These are phyloP conservation scores for Astraeus odoratus DNA, from an alignment of 768 basidiomycete genomes.

Conservation along the genomic window DNA sequence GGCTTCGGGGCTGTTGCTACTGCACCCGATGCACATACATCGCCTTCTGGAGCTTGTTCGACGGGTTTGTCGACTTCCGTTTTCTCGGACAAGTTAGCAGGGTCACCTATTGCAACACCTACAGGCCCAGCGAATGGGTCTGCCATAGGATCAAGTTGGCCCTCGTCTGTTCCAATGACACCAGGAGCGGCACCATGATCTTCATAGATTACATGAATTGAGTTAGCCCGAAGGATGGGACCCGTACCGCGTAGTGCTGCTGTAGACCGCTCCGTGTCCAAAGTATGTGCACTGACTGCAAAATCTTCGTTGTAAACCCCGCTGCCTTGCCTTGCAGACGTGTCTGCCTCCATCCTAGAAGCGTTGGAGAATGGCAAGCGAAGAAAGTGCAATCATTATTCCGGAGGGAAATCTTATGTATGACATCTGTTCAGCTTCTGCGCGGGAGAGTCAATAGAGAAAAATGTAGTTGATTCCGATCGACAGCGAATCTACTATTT, in stretches of 20 bases:
- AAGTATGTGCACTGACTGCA: conserved; percentile 11
- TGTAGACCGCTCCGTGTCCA: conserved; percentile 8
- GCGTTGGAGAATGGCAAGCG: conserved; percentile 6
- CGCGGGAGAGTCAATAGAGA: no score
- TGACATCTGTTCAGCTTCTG: no score
- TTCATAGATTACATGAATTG: not conserved
- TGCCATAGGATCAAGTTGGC: conserved; percentile 2
- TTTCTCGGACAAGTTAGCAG: not conserved
- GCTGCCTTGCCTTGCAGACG: conserved; percentile 9
- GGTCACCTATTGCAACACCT: conserved; percentile 5
- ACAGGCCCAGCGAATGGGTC: conserved; percentile 9
- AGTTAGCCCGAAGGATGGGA: conserved; percentile 3
- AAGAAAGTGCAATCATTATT: not conserved
- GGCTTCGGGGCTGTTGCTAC: conserved; percentile 9
- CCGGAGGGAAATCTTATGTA: no score
- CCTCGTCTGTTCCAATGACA: not conserved
- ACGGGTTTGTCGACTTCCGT: not conserved
- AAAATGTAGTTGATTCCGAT: no score
- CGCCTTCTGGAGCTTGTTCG: not conserved
- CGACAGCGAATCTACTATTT: no score
- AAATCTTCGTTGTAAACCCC: conserved; percentile 10
- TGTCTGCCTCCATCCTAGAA: conserved; percentile 19
- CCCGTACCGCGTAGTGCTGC: conserved; percentile 16
- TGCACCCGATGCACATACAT: conserved; percentile 1
- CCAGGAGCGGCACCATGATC: conserved; percentile 6